Evolutionary conservation across 2,329 filamentous ascomycete genomes (phyloP), one percentile per base, ranked within the genome.

Genomic region (Fusarium burgessii): DNA sequence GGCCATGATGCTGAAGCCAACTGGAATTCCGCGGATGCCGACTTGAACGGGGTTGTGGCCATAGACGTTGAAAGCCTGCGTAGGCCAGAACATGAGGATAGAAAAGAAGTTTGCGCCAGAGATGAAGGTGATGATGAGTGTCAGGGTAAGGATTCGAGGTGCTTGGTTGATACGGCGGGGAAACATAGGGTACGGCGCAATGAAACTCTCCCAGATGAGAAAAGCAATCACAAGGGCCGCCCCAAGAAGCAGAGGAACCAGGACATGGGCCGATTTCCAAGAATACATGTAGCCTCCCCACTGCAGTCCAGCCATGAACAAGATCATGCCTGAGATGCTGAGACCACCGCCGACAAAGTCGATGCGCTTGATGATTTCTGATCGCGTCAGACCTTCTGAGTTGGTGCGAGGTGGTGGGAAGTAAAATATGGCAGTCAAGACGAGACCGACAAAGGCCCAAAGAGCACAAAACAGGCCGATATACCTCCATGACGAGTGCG

Each of bases 251-350:
- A 51, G 2, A 38, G 47, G 47, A 27, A 51, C 47, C n/a, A 51
- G 47, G 17, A 51, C 47, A 15, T 51, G 47, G 1, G 32, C 47
- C 5, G 47, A 38, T 20, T 51, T 51, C 47, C 47, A 51, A 2
- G 47, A 5, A 25, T 51, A 51, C 47, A 51, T 51, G 9, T 51
- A 51, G 15, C 47, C 47, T 5, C 47, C 47, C 47, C 47, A 51
- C 17, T 51, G 47, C 23, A 51, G 4, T 12, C 47, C 47, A n/a
- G 47, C 47, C 47, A 51, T 51, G 47, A 51, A 51, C 47, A 51
- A 40, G 9, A 51, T 51, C 33, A 51, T 51, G 1, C 47, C 47
- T 6, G 47, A 25, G 2, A 51, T 51, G 20, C 47, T 51, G 8
- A 51, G 47, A 11, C 25, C 25, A 2, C 47, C 47, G 0, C 47